Evolutionary conservation across 129 eudicot genomes (phyloP).

Genomic region (Tanacetum coccineum): DNA sequence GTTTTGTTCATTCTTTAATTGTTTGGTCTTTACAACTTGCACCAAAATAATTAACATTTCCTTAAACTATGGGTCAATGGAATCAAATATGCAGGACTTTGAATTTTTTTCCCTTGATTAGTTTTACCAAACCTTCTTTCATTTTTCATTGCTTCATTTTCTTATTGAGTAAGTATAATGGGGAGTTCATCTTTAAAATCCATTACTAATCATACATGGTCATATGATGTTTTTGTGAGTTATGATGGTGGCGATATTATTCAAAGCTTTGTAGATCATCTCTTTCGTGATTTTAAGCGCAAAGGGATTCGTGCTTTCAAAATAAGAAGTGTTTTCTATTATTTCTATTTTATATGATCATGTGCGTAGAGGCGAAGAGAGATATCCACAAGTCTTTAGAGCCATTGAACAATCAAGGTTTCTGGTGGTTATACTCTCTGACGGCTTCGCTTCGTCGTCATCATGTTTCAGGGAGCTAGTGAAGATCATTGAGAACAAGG

Average conservation of each 20-base stretch:
- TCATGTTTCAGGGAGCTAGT: conserved; percentile 33
- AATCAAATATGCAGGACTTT: neutral
- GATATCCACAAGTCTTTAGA: conserved; percentile 25
- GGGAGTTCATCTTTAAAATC: conserved; percentile 13
- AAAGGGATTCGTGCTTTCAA: conserved; percentile 27
- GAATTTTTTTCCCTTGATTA: neutral
- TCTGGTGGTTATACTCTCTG: conserved; percentile 34
- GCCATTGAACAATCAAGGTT: conserved; percentile 39
- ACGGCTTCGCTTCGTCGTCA: conserved; percentile 23
- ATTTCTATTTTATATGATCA: no score
- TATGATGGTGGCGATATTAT: conserved; percentile 21
- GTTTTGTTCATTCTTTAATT: neutral
- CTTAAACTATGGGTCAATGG: neutral
- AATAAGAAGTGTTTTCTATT: no score
- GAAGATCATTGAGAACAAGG: conserved; percentile 32
- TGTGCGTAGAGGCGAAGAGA: conserved; percentile 30
- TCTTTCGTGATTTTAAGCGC: conserved; percentile 26
- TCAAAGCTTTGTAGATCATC: conserved; percentile 32
- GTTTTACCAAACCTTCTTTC: neutral
- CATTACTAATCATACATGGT: conserved; percentile 16
- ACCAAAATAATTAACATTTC: neutral
- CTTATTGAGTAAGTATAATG: conserved; percentile 4
- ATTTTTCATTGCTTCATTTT: neutral
- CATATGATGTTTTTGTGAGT: conserved; percentile 32
- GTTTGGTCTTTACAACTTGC: neutral